Base-by-base conservation (phyloP, 1,284 basidiomycete species). In the Cryptococcus hybrid region DNA sequence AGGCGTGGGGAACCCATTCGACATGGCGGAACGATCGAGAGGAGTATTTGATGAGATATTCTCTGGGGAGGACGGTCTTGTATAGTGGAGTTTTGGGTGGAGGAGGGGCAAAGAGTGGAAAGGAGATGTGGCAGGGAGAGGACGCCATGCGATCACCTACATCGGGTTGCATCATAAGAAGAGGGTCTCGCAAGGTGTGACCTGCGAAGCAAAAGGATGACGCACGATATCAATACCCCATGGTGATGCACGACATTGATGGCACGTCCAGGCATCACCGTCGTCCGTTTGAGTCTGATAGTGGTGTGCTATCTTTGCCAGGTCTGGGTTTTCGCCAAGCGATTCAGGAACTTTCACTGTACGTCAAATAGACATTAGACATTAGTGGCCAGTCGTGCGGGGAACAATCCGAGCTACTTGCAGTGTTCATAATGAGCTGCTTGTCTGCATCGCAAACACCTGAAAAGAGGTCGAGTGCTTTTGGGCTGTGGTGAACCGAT, bases 21-120 rank as follows among this genome's bases (percentile, higher is more conserved):
- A 73, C 80, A 56, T 90, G 85, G 52, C 87, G 80, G 76, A 88
- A 93, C 61, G 90, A 88, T 57, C 88, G 79, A 57, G 82, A 84
- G 5, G 79, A 75, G 88, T 90, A 96, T 73, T 96, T 96, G 57
- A 95, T 85, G 7, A 96, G 84, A 69, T 96, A 95, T 75, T 94
- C 90, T 56, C 92, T 81, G 18, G 89, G 88, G 11, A 92, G 81
- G 47, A 79, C 68, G 36, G 80, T 76, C 71, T 86, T 90, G 73
- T 82, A 81, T 66, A 37, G 70, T 75, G 36, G 78, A 62, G 3
- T 83, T 85, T 6, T 81, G 70, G 35, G 84, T n/a, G 43, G 43
- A 44, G 24, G 43, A 1, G 43, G 43, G 11, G 24, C 43, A 18
- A 44, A 18, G 43, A 44, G 43, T 44, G n/a, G 13, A 18, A 18